Evolutionary conservation across 345 rosid genomes (phyloP).

Genomic region (Streptanthus diversifolius): DNA sequence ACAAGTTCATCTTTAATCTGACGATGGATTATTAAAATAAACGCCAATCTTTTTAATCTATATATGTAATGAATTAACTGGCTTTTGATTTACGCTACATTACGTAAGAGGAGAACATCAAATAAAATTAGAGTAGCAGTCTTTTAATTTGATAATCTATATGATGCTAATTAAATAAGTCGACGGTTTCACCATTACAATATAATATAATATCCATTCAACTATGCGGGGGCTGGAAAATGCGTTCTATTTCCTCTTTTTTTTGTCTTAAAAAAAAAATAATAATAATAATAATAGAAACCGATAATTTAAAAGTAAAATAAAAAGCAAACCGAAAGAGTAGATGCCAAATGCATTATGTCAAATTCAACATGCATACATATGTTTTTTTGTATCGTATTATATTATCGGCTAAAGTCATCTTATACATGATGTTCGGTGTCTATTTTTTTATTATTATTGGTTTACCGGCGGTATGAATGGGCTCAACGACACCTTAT

Average conservation of each 20-base stretch:
- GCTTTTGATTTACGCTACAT: slow-evolving; percentile 20
- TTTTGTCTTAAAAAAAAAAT: background rate
- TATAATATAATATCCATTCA: background rate
- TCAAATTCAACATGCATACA: too few relatives aligned
- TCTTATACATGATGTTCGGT: too few relatives aligned
- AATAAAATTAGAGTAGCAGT: background rate
- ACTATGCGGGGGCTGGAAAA: slow-evolving; percentile 5
- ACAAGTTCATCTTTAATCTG: background rate
- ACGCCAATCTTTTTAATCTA: background rate
- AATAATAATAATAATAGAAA: background rate
- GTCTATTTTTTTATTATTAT: too few relatives aligned
- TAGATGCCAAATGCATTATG: slow-evolving; percentile 3
- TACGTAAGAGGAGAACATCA: background rate
- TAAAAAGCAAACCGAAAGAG: slow-evolving; percentile 9
- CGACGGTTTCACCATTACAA: background rate
- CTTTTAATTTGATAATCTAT: background rate
- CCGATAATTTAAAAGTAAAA: background rate
- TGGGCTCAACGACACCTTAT: too few relatives aligned
- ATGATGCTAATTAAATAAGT: background rate
- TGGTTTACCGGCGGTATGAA: too few relatives aligned
- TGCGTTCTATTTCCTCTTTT: background rate
- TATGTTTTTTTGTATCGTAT: too few relatives aligned
- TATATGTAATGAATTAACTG: background rate
- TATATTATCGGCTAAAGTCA: too few relatives aligned
- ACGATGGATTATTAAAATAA: background rate